A percentile compares a stretch with the other conserved stretches of the same genome.
phyloP scores from a whole-genome alignment of 306 rosid genomes.

The Amphicarpaea edgeworthii region DNA sequence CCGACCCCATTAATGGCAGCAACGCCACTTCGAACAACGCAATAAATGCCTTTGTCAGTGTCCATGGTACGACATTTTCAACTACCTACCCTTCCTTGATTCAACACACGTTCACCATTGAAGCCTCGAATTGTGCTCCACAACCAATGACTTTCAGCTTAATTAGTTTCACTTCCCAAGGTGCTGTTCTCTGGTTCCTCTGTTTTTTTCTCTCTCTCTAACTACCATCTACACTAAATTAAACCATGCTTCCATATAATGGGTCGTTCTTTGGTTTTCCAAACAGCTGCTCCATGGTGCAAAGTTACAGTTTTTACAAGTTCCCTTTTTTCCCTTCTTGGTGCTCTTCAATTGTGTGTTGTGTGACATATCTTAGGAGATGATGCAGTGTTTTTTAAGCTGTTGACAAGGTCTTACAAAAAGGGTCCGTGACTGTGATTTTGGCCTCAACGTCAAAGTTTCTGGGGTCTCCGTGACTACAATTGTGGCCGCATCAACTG shows the following conservation, averaged over 20 bases:
- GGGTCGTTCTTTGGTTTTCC: conserved; percentile 41
- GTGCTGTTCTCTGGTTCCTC: conserved; percentile 2
- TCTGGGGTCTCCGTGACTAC: not conserved
- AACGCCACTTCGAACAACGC: conserved; percentile 14
- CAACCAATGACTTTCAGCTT: not conserved
- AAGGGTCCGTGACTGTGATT: not conserved
- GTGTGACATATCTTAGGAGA: not conserved
- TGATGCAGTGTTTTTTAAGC: conserved; percentile 28
- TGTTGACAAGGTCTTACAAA: not conserved
- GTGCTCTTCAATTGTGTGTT: conserved; percentile 26
- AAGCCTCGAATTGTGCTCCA: conserved; percentile 2
- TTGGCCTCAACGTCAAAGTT: not conserved
- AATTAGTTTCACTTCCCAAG: conserved; percentile 35
- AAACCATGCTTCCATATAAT: not conserved
- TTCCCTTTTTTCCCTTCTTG: conserved; percentile 1
- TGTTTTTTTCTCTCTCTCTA: conserved; percentile 18
- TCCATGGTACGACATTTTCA: conserved; percentile 47
- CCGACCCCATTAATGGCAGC: conserved; percentile 57
- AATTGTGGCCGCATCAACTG: not conserved
- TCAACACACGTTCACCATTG: conserved; percentile 26
- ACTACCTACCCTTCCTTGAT: conserved; percentile 47
- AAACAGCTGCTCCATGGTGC: not conserved
- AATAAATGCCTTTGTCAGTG: conserved; percentile 49
- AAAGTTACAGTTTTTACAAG: conserved; percentile 37
- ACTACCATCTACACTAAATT: conserved; percentile 6